A percentile compares a stretch with the other conserved stretches of the same genome.
phyloP scores from a whole-genome alignment of 2,329 filamentous ascomycete species.

The Teratosphaeria zuluensis region DNA sequence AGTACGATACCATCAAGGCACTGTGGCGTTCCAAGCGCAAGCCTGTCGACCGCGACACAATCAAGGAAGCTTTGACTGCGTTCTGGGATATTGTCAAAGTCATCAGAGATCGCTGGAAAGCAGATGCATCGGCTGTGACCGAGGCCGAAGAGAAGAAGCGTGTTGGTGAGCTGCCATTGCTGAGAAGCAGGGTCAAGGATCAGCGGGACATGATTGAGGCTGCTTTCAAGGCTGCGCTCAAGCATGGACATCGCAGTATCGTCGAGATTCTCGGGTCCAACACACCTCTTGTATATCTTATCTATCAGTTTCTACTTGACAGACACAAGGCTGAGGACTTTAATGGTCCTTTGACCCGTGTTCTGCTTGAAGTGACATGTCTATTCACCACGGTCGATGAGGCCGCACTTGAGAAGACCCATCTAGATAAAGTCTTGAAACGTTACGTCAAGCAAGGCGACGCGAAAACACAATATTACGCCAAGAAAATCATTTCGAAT shows the following conservation, averaged over 20 bases:
- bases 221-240: constrained; percentile 36
- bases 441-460: constrained; percentile 57
- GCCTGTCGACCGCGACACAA: constrained; percentile 39
- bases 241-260: constrained; percentile 39
- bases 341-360: constrained; percentile 32
- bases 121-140: constrained; percentile 45
- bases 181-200: constrained; percentile 48
- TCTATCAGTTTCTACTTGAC: constrained; percentile 41
- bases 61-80: constrained; percentile 45
- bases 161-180: constrained; percentile 41
- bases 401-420: constrained; percentile 51
- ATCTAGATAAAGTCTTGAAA: constrained; percentile 55
- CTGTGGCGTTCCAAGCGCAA: constrained; percentile 50
- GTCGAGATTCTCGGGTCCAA: constrained; percentile 29
- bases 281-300: constrained; percentile 33
- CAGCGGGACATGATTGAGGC: constrained; percentile 49
- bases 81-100: constrained; percentile 52
- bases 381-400: constrained; percentile 53
- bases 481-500: constrained; percentile 46
- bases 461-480: constrained; percentile 51
- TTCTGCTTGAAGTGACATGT: constrained; percentile 48
- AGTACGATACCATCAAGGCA: constrained; percentile 52
- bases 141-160: constrained; percentile 50
- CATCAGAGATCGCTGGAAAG: constrained; percentile 53
- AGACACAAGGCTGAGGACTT: constrained; percentile 36